Conservation (phyloP, 2,329 filamentous ascomycete genomes). For the Intubia oerlemansii region DNA sequence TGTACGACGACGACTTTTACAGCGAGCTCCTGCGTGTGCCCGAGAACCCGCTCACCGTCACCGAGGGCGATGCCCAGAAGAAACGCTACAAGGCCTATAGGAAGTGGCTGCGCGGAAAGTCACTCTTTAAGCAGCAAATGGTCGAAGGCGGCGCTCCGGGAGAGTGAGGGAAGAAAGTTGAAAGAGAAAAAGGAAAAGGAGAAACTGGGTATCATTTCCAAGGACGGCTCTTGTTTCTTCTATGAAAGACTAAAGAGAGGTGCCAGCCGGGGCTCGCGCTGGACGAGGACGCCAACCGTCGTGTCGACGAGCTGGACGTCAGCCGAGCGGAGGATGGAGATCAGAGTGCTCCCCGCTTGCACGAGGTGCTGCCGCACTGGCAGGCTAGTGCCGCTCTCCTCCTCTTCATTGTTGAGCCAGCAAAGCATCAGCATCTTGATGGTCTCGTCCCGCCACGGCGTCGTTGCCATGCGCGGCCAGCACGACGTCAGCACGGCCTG, state of each 20-base stretch:
- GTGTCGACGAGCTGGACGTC: conserved; percentile 10
- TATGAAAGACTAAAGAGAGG: conserved; percentile 15
- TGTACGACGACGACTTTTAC: conserved; percentile 46
- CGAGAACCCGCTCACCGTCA: conserved; percentile 72
- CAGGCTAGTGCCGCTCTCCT: conserved; percentile 10
- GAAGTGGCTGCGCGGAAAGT: conserved; percentile 90
- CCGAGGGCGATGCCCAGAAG: conserved; percentile 68
- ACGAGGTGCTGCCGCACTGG: conserved; percentile 14
- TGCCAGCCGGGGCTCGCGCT: conserved; percentile 15
- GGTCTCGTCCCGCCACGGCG: conserved; percentile 39
- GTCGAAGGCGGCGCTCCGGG: too few relatives aligned
- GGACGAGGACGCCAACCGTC: conserved; percentile 15
- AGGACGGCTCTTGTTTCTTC: too few relatives aligned
- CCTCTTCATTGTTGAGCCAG: conserved; percentile 26
- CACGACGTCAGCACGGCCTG: conserved; percentile 36
- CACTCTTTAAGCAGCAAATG: conserved; percentile 80
- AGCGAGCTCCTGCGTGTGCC: conserved; percentile 53
- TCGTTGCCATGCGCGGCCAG: conserved; percentile 42
- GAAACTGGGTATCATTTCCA: too few relatives aligned
- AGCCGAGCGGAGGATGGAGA: conserved; percentile 12
- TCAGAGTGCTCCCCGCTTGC: conserved; percentile 14
- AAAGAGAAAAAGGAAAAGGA: too few relatives aligned
- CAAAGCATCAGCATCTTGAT: conserved; percentile 38
- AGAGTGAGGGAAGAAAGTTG: too few relatives aligned
- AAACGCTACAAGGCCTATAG: conserved; percentile 93